Conservation (phyloP, 768 basidiomycete genomes). For the Psilocybe cubensis region DNA sequence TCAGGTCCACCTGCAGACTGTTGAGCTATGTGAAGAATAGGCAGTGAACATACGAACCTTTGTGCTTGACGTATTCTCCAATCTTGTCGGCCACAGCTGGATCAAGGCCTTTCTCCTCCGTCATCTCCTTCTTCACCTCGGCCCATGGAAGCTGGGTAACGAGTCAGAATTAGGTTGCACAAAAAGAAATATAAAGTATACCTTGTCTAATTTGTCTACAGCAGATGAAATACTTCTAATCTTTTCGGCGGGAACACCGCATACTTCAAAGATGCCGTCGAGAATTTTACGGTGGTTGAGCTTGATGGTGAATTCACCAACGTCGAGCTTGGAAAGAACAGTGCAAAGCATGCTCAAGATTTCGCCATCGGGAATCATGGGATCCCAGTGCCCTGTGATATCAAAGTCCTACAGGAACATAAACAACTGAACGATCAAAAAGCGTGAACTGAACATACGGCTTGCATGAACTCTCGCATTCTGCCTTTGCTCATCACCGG, state of each 20-base stretch:
- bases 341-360: constrained; percentile 82
- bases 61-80: constrained; percentile 95
- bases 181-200: constrained; percentile 24
- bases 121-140: constrained; percentile 97
- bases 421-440: background rate
- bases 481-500: constrained; percentile 98
- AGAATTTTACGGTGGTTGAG: constrained; percentile 96
- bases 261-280: constrained; percentile 96
- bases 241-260: constrained; percentile 90
- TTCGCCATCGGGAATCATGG: constrained; percentile 98
- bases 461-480: constrained; percentile 99
- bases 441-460: constrained; percentile 53
- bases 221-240: constrained; percentile 93
- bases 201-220: constrained; percentile 99
- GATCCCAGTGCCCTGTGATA: constrained; percentile 89
- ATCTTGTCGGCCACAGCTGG: constrained; percentile 86
- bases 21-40: background rate
- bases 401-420: constrained; percentile 91
- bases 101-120: constrained; percentile 90
- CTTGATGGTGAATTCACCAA: constrained; percentile 97
- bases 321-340: constrained; percentile 78
- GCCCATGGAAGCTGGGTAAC: constrained; percentile 75
- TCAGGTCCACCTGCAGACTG: constrained; percentile 66
- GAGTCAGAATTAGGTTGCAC: constrained; percentile 2
- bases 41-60: constrained; percentile 53